Evolutionary conservation across 139 green algal species (phyloP), one percentile per base, ranked within the genome.

Genomic region (Asterochloris erici): DNA sequence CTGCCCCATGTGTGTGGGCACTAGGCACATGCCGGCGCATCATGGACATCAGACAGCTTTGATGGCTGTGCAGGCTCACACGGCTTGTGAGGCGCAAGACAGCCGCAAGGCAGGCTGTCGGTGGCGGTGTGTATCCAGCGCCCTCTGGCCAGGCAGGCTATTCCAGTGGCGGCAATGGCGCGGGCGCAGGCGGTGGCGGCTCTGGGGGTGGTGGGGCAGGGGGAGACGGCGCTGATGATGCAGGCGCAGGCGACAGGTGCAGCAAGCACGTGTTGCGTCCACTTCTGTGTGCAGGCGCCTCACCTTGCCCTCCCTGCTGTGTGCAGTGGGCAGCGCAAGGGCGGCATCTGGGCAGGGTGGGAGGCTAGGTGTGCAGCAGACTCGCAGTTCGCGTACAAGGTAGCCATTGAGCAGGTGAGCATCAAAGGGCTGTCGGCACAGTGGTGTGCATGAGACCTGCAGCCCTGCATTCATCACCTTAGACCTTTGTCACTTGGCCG

Each of bases 371-470:
- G 97, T 11, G 89, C 89, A 12, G 94, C 93, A 23, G 96, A 99
- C 77, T 90, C 95, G 0, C 86, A 95, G 81, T 99, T 99, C 83
- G 83, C 89, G 0, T 94, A 96, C 86, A 99, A 98, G 84, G 94
- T 98, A 11, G 66, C 95, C 26, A 87, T 97, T 21, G 95, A 98
- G 88, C 94, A 98, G 91, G 90, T 90, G 54, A 15, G 24, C 10
- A 0, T 38, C 23, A 60, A 1, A 11, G n/a, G 2, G 71, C 10
- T 29, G n/a, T 4, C 71, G n/a, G 15, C 14, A 29, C 26, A 60
- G n/a, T 71, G 17, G 66, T 71, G 66, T 24, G 19, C 17, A 71
- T 26, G 6, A 26, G 19, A 71, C 66, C 66, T 71, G 21, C 66
- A 26, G 66, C 21, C 19, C 66, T 71, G 21, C 19, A 71, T 2